phyloP scores from a whole-genome alignment of 352 stramenopile species.

The Halophytophthora batemanensis region DNA sequence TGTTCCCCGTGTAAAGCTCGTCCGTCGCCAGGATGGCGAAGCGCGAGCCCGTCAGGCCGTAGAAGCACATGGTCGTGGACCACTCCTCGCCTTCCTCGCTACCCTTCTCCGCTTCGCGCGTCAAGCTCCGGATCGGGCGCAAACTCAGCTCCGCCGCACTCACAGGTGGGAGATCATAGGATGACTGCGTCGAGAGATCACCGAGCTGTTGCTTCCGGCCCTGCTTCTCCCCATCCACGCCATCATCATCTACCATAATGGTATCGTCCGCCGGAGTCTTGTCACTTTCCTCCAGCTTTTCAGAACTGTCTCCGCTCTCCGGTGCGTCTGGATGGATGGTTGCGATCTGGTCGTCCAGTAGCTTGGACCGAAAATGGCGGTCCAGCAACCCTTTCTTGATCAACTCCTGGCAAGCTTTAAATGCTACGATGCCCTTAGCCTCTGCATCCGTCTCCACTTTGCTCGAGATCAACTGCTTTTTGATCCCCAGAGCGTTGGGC shows the following conservation, averaged over 20 bases:
- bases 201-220: slow-evolving; percentile 26
- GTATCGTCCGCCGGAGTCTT: slow-evolving; percentile 23
- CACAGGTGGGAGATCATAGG: slow-evolving; percentile 81
- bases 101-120: slow-evolving; percentile 14
- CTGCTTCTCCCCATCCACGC: slow-evolving; percentile 20
- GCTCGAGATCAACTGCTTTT: slow-evolving; percentile 60
- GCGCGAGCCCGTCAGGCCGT: slow-evolving; percentile 58
- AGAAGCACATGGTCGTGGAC: slow-evolving; percentile 74
- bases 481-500: slow-evolving; percentile 52
- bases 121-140: slow-evolving; percentile 53
- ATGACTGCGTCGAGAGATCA: slow-evolving; percentile 79
- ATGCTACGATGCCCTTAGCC: slow-evolving; percentile 81
- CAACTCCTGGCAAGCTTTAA: slow-evolving; percentile 74
- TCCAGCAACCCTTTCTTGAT: slow-evolving; percentile 70
- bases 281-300: slow-evolving; percentile 2
- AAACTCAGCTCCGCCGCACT: slow-evolving; percentile 71
- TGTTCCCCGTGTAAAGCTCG: slow-evolving; percentile 78
- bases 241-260: slow-evolving; percentile 28
- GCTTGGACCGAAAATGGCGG: slow-evolving; percentile 63
- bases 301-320: slow-evolving; percentile 11
- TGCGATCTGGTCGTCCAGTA: slow-evolving; percentile 47
- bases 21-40: slow-evolving; percentile 78
- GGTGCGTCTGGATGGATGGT: slow-evolving; percentile 27
- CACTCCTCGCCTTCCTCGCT: slow-evolving; percentile 32
- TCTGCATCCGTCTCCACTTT: slow-evolving; percentile 56